phyloP scores from a whole-genome alignment of 441 rosid species.

The Gossypium armourianum region DNA sequence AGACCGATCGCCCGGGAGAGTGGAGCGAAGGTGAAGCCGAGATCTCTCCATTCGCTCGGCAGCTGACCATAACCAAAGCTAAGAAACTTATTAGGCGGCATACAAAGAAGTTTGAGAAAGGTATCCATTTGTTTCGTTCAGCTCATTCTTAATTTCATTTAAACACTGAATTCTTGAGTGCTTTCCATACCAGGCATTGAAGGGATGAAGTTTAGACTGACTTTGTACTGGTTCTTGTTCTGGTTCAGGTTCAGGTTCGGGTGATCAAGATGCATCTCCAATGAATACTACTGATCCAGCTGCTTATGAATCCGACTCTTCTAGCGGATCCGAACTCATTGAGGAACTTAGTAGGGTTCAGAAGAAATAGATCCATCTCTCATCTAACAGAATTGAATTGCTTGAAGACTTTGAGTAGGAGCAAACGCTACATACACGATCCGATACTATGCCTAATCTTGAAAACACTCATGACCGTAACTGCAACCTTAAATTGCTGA shows the following conservation, averaged over 20 bases:
- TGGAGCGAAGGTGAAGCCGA: constrained; percentile 94
- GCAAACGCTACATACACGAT: neutral
- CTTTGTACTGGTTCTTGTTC: constrained; percentile 22
- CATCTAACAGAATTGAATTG: constrained; percentile 6
- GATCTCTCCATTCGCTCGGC: constrained; percentile 79
- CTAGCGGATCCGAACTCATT: constrained; percentile 64
- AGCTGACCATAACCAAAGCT: constrained; percentile 84
- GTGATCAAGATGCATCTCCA: constrained; percentile 70
- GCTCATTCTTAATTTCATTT: neutral
- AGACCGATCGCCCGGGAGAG: constrained; percentile 67
- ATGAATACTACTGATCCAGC: constrained; percentile 37
- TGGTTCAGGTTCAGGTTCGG: constrained; percentile 35
- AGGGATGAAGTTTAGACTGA: constrained; percentile 8
- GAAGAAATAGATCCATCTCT: constrained; percentile 29
- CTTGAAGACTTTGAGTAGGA: constrained; percentile 1
- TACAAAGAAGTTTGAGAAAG: constrained; percentile 81
- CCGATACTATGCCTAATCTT: neutral
- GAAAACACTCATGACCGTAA: neutral
- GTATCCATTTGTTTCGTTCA: constrained; percentile 27
- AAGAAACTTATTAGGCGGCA: constrained; percentile 77
- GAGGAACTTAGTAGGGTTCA: constrained; percentile 45
- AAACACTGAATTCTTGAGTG: neutral
- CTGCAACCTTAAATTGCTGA: neutral
- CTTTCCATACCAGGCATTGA: neutral
- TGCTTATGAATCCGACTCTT: constrained; percentile 59